phyloP scores from a whole-genome alignment of 345 rosid genomes.

The Salix dunnii region DNA sequence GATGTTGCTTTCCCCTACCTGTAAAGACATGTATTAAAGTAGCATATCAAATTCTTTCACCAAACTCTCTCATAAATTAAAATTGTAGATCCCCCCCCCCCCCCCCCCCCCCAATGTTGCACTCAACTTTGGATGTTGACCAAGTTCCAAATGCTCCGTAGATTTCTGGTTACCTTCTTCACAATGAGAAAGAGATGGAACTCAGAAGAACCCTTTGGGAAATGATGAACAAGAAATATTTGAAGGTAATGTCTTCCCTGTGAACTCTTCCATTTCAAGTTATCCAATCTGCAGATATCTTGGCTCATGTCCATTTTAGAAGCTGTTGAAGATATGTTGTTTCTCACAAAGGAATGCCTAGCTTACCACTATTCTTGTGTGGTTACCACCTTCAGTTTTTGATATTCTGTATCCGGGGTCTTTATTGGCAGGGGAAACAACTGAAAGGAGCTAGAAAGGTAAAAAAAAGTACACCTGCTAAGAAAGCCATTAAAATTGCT shows the following conservation, averaged over 20 bases:
- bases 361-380: background rate
- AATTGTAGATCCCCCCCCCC: background rate
- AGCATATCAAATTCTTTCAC: too few species aligned
- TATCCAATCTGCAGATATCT: background rate
- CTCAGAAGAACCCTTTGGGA: constrained; percentile 33
- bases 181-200: constrained; percentile 10
- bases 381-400: background rate
- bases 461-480: constrained; percentile 24
- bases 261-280: background rate
- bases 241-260: constrained; percentile 19
- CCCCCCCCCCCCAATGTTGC: background rate
- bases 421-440: constrained; percentile 19
- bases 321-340: background rate
- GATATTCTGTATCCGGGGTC: background rate
- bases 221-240: constrained; percentile 22
- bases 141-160: constrained; percentile 4
- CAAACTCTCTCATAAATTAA: background rate
- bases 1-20: too few species aligned
- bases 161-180: constrained; percentile 21
- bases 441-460: constrained; percentile 8
- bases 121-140: background rate
- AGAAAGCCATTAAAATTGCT: constrained; percentile 16
- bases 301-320: background rate
- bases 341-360: background rate
- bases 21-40: too few species aligned